Base-by-base conservation (phyloP, 148 eudicot genomes). In the Fagopyrum homotropicum region DNA sequence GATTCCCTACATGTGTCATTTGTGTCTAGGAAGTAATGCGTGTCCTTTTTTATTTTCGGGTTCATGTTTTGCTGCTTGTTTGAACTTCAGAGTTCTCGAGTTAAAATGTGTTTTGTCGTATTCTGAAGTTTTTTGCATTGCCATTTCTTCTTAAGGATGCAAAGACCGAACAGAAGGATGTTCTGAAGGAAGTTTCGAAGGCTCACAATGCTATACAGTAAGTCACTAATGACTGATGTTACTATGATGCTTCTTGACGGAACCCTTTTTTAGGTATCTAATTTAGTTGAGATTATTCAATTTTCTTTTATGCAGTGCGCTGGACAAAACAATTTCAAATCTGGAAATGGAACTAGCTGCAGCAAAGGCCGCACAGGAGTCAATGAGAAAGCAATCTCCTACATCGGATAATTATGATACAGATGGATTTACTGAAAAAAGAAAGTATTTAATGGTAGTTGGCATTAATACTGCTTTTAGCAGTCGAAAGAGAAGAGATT, bases 381-480 rank as follows among this genome's bases (percentile, higher is more conserved):
- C 73, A 0, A 35, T 78, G 14, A 11, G 45, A 9, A 78, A 50
- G 35, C 69, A 76, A 35, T 73, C 80, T 15, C 63, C 77, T 4
- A 5, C 63, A 15, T 57, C 75, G 7, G 35, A 66, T 50, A 76
- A n/a, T 63, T 48, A 44, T 16, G 45, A 35, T 44, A 35, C 46
- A 49, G 60, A 4, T 54, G 60, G 29, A 64, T 57, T 73, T 17
- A 6, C 60, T 4, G 69, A 16, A 40, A 73, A 45, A 55, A 79
- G 73, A 69, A 78, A 46, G 26, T 79, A 79, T 69, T 43, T 79
- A 69, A 79, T 79, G 81, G 81, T 79, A 45, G 75, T 79, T 52
- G 81, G 81, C 57, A 78, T 78, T 48, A 78, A 78, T 68, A 78
- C 80, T n/a, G 80, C 80, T 50, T 78, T 78, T 19, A 78, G 76